Evolutionary conservation across 2,329 filamentous ascomycete species (phyloP).

Genomic region (Nemania bipapillata): DNA sequence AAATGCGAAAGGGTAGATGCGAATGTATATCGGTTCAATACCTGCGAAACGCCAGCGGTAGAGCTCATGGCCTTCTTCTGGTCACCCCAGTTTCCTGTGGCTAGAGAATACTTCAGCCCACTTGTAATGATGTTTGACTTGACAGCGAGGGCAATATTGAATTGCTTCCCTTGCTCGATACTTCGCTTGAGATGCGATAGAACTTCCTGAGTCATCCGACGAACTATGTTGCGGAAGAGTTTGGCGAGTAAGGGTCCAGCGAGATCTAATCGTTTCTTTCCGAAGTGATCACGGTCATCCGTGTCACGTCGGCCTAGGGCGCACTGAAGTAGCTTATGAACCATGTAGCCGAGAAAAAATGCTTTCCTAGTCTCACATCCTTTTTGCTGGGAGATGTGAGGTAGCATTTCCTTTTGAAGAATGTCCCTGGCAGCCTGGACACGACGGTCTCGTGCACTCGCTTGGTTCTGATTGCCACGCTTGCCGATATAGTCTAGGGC

Average conservation of each 20-base stretch:
- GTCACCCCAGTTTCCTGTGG: constrained; percentile 98
- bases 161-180: constrained; percentile 87
- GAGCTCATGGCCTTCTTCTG: constrained; percentile 97
- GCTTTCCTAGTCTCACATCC: constrained; percentile 96
- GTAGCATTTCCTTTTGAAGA: constrained; percentile 94
- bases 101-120: constrained; percentile 94
- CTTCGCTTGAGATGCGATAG: constrained; percentile 91
- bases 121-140: constrained; percentile 92
- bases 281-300: constrained; percentile 98
- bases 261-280: constrained; percentile 96
- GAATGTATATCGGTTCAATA: constrained; percentile 97
- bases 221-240: constrained; percentile 90
- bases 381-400: constrained; percentile 94
- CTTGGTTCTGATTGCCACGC: constrained; percentile 77
- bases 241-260: constrained; percentile 95
- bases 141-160: constrained; percentile 89
- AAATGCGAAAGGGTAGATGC: constrained; percentile 96
- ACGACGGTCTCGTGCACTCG: constrained; percentile 84
- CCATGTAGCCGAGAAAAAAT: constrained; percentile 99
- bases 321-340: constrained; percentile 93
- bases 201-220: constrained; percentile 89
- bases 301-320: constrained; percentile 91
- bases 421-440: constrained; percentile 92
- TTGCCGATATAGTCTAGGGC: constrained; percentile 96
- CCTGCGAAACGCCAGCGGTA: constrained; percentile 96